Evolutionary conservation across 805 yeast species (phyloP), one percentile per base, ranked within the genome.

Genomic region (Wickerhamomyces strasburgensis): DNA sequence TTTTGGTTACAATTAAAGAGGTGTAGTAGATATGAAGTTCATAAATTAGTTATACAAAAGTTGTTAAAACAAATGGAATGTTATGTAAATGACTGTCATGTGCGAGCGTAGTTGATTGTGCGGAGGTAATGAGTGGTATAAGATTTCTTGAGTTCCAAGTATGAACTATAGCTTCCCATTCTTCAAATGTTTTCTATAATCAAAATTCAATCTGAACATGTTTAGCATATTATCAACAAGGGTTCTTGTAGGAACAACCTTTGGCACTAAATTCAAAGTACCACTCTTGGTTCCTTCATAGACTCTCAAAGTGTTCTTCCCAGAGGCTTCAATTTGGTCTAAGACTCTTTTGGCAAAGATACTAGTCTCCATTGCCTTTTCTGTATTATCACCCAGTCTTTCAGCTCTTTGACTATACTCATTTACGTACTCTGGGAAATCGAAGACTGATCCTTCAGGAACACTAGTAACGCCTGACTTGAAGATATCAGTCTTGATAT

Each of bases 331-430:
- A 14, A 51, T 35, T 42, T 72, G 72, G 31, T 54, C 49, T n/a
- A 64, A 67, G 1, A 64, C 69, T 37, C 56, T 51, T 23, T 44
- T 41, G 1, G 77, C 75, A 46, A 65, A 71, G 5, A 34, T 46
- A 21, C 57, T 66, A 3, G 75, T 60, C 8, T 45, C 39, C 58
- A 70, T 52, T 2, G 47, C 46, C 11, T 37, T 40, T 6, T 19
- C 9, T 7, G 42, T 31, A 14, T 28, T 19, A 8, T 37, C 29
- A 2, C 21, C 13, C n/a, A 41, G 14, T 21, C 37, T 39, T 24
- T 36, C 37, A 5, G 27, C 19, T 25, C 47, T 43, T 14, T 37
- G 28, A 1, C 37, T 26, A 19, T 43, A 48, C 16, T 31, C 27
- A 15, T 48, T 38, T 14, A 14, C 31, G 19, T 48, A 55, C 39